Conservation (phyloP, 768 basidiomycete genomes). For the Boletus pseudopeckii region DNA sequence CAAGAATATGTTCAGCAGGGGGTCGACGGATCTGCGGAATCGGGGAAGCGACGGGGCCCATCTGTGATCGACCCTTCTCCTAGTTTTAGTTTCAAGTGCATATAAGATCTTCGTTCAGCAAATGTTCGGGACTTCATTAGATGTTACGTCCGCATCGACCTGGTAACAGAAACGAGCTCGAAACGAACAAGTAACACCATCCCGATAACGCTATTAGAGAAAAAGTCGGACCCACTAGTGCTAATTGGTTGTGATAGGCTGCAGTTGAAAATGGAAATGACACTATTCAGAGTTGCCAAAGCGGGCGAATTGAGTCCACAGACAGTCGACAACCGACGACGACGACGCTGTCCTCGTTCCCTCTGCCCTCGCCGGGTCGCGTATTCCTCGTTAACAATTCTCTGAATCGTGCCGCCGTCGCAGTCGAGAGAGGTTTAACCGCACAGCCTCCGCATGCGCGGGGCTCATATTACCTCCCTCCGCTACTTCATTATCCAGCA, state of each 20-base stretch:
- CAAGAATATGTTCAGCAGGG: too few species aligned
- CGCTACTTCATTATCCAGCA: not conserved
- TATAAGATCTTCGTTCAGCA: too few species aligned
- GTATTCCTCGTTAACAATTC: not conserved
- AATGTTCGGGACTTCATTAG: not conserved
- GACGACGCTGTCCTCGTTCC: not conserved
- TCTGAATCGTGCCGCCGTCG: not conserved
- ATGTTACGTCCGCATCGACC: not conserved
- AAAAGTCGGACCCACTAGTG: not conserved
- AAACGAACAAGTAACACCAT: not conserved
- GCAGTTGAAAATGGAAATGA: slow-evolving; percentile 5
- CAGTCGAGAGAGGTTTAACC: not conserved
- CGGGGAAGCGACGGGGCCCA: too few species aligned
- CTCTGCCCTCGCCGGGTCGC: not conserved
- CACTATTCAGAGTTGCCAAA: slow-evolving; percentile 13
- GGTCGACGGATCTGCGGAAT: too few species aligned
- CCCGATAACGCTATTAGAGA: not conserved
- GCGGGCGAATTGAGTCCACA: slow-evolving; percentile 1
- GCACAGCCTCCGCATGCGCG: slow-evolving; percentile 4
- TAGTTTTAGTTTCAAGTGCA: too few species aligned
- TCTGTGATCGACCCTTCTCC: too few species aligned
- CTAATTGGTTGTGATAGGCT: not conserved
- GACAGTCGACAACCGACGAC: slow-evolving; percentile 5
- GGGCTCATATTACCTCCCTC: not conserved
- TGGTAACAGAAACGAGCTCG: not conserved